Evolutionary conservation across 129 eudicot species (phyloP).

Genomic region (Arctium lappa): DNA sequence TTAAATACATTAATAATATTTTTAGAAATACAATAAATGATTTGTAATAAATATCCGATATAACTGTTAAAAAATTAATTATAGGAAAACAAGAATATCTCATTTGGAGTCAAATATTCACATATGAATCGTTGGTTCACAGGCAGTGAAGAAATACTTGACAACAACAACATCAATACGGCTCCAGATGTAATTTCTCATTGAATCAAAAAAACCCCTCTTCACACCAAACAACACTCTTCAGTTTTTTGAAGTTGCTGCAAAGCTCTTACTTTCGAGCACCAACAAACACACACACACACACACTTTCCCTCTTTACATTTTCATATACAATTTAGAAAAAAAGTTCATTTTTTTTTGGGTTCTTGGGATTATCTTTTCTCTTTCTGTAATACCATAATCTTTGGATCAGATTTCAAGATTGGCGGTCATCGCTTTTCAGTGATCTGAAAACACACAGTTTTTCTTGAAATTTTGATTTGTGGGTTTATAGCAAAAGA

Average conservation of each 20-base stretch:
- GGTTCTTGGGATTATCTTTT: constrained; percentile 9
- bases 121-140: background rate
- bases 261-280: constrained; percentile 34
- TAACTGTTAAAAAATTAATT: constrained; percentile 8
- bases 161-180: constrained; percentile 25
- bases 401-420: constrained; percentile 47
- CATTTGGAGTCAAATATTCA: constrained; percentile 5
- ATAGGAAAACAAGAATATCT: constrained; percentile 10
- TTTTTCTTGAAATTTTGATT: constrained; percentile 17
- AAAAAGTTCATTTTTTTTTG: constrained; percentile 33
- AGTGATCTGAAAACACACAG: constrained; percentile 8
- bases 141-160: background rate
- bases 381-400: background rate
- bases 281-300: constrained; percentile 15
- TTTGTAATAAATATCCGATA: background rate
- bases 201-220: constrained; percentile 5
- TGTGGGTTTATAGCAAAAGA: constrained; percentile 11
- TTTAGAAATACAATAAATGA: background rate
- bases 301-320: constrained; percentile 19
- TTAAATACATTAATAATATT: background rate
- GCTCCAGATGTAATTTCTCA: constrained; percentile 51
- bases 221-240: constrained; percentile 29
- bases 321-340: constrained; percentile 19
- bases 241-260: constrained; percentile 39
- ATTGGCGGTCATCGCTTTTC: constrained; percentile 27